phyloP scores from a whole-genome alignment of 306 rosid genomes.

The Castanea crenata region DNA sequence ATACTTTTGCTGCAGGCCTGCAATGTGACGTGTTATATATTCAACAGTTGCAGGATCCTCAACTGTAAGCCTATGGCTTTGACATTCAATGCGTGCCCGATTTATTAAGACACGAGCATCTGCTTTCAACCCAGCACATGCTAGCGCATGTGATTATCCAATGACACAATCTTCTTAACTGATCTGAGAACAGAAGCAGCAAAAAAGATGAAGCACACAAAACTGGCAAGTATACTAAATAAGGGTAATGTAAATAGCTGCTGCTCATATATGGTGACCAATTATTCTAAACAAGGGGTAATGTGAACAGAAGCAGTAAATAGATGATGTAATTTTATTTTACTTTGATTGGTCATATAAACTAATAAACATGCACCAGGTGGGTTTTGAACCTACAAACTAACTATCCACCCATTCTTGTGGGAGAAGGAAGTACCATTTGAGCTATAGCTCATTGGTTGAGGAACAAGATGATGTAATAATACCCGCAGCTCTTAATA shows the following conservation, averaged over 20 bases:
- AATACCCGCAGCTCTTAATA: no score
- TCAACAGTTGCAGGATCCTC: slow-evolving; percentile 62
- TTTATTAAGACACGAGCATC: slow-evolving; percentile 60
- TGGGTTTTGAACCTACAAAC: no score
- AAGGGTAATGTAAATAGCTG: neutral
- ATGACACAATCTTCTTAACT: slow-evolving; percentile 49
- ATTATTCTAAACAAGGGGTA: no score
- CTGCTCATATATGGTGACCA: no score
- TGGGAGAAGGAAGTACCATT: no score
- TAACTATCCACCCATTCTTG: neutral
- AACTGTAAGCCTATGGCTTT: slow-evolving; percentile 58
- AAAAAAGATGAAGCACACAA: neutral
- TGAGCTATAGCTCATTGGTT: no score
- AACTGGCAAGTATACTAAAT: neutral
- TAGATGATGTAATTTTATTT: no score
- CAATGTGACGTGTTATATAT: slow-evolving; percentile 55
- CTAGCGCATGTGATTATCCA: slow-evolving; percentile 51
- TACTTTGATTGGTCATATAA: no score
- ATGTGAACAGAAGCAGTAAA: no score
- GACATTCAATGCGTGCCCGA: slow-evolving; percentile 55
- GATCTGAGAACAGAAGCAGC: slow-evolving; percentile 29
- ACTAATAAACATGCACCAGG: no score
- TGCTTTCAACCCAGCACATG: slow-evolving; percentile 60
- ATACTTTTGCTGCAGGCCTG: slow-evolving; percentile 61
- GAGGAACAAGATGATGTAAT: no score